A percentile compares a stretch with the other conserved stretches of the same genome.
Evolutionary conservation across 495 filamentous ascomycete species (phyloP).

Genomic region (Penicillium tannophilum): DNA sequence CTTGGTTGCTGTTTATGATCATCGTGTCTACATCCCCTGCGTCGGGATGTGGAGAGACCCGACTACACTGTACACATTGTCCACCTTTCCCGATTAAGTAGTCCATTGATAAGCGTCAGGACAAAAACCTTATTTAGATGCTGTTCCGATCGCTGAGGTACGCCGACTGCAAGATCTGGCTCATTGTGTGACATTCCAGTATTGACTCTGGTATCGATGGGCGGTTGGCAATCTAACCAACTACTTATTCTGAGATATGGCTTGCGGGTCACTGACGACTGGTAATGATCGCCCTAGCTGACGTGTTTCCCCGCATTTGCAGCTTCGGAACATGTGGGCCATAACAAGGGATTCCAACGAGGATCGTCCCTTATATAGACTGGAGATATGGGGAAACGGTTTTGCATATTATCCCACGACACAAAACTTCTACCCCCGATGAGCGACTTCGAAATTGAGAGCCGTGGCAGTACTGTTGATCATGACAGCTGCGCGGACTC

Average conservation of each 20-base stretch:
- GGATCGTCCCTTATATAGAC: not conserved
- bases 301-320: not conserved
- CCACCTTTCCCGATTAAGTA: not conserved
- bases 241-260: not conserved
- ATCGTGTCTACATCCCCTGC: not conserved
- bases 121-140: not conserved
- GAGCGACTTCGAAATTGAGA: not conserved
- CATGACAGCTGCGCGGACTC: not conserved
- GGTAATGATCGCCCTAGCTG: not conserved
- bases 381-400: not conserved
- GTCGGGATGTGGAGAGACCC: not conserved
- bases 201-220: not conserved
- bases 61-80: not conserved
- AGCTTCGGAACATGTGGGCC: conserved; percentile 2
- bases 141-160: not conserved
- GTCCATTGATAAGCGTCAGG: not conserved
- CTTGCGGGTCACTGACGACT: not conserved
- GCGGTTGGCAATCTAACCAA: not conserved
- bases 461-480: not conserved
- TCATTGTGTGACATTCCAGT: not conserved
- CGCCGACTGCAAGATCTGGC: not conserved
- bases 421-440: not conserved
- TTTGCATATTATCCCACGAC: not conserved
- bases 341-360: not conserved
- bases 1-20: not conserved